Evolutionary conservation across 441 rosid genomes (phyloP).

Genomic region (Isatis lusitanica): DNA sequence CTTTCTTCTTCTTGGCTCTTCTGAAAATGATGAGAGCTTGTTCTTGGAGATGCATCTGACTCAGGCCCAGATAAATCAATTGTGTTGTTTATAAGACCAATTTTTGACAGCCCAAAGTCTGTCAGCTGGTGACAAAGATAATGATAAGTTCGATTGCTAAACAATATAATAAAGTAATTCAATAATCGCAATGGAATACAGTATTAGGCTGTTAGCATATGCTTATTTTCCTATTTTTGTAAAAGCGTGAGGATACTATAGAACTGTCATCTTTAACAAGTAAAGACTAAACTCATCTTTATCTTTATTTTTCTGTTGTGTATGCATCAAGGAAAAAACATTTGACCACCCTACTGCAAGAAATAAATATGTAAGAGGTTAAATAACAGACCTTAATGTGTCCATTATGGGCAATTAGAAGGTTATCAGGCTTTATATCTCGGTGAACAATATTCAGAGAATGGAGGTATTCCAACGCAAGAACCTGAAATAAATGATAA

Average conservation of each 20-base stretch:
- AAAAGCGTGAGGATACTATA: not conserved
- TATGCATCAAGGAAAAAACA: not conserved
- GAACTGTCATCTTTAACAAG: not conserved
- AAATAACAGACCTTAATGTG: conserved; percentile 77
- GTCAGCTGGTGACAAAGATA: conserved; percentile 67
- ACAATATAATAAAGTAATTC: conserved; percentile 15
- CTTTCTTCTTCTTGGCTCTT: conserved; percentile 49
- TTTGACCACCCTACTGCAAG: not conserved
- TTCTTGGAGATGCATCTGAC: conserved; percentile 39
- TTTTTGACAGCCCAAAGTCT: conserved; percentile 86
- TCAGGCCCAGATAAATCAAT: conserved; percentile 66
- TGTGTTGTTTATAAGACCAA: conserved; percentile 86
- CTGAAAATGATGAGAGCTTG: conserved; percentile 40
- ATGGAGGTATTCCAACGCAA: conserved; percentile 87
- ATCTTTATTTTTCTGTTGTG: not conserved
- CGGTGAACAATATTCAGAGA: conserved; percentile 82
- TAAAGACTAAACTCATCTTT: not conserved
- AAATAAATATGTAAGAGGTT: conserved; percentile 11
- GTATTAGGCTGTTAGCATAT: not conserved
- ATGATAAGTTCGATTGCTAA: conserved; percentile 28
- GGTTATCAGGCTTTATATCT: conserved; percentile 86
- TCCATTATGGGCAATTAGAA: conserved; percentile 83
- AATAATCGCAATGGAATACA: conserved; percentile 4
- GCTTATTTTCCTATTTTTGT: not conserved
- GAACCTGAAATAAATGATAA: conserved; percentile 59